Conservation (phyloP, 2,329 filamentous ascomycete genomes). For the Aspergillus aculeatus region DNA sequence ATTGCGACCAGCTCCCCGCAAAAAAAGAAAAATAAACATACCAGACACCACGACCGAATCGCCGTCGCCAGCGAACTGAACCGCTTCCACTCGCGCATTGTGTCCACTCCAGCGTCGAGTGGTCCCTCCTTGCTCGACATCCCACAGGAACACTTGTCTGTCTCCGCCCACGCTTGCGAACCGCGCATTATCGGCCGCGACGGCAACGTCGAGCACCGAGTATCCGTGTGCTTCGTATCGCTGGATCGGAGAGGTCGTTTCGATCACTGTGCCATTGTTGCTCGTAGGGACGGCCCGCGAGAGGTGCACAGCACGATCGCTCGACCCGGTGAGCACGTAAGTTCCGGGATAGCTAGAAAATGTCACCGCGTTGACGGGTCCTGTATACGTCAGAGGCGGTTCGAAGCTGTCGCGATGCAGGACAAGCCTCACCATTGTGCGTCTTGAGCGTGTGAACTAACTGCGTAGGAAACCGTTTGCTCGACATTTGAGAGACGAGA, state of each 20-base stretch:
- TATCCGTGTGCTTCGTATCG: constrained; percentile 89
- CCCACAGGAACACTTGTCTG: constrained; percentile 89
- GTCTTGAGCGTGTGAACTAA: constrained; percentile 46
- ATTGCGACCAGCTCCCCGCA: background rate
- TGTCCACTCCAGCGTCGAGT: constrained; percentile 73
- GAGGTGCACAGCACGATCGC: constrained; percentile 80
- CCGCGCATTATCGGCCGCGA: constrained; percentile 71
- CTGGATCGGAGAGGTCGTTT: constrained; percentile 66
- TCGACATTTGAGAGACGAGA: constrained; percentile 23
- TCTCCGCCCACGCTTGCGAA: constrained; percentile 91
- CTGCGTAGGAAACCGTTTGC: constrained; percentile 38
- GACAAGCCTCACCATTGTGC: constrained; percentile 39
- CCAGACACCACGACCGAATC: constrained; percentile 70
- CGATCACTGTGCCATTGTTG: constrained; percentile 31
- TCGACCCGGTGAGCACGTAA: constrained; percentile 80
- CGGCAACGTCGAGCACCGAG: constrained; percentile 77
- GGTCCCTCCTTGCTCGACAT: constrained; percentile 78
- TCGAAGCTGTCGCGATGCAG: background rate
- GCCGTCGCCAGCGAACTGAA: constrained; percentile 72
- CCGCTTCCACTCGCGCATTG: constrained; percentile 71
- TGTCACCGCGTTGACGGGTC: constrained; percentile 68
- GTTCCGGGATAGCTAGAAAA: constrained; percentile 72
- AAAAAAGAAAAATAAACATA: constrained; percentile 8
- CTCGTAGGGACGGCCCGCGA: constrained; percentile 63
- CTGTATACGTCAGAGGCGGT: constrained; percentile 40